Conservation (phyloP, 139 green algal species). For the Coccomyxa sp. region DNA sequence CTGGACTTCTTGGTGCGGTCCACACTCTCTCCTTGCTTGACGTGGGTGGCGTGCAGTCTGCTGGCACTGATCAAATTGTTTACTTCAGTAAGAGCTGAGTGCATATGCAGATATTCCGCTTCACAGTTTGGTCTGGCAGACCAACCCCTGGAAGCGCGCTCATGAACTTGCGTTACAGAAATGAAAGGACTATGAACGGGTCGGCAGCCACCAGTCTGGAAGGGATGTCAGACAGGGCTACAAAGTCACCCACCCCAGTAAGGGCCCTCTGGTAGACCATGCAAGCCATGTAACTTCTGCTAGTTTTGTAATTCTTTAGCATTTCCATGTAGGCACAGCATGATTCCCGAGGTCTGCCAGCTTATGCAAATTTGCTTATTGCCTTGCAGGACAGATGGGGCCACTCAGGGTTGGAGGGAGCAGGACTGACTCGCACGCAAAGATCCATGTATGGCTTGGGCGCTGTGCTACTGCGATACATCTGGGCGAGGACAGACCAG, state of each 20-base stretch:
- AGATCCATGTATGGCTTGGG: constrained; percentile 40
- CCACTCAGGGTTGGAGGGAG: constrained; percentile 60
- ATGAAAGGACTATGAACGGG: constrained; percentile 36
- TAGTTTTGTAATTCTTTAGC: too few relatives aligned
- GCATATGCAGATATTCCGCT: constrained; percentile 55
- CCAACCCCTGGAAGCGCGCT: constrained; percentile 76
- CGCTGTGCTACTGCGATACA: constrained; percentile 58
- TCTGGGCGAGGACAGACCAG: constrained; percentile 42
- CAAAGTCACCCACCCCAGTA: too few relatives aligned
- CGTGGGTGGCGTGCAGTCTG: not conserved
- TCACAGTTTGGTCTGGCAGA: constrained; percentile 53
- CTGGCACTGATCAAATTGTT: not conserved
- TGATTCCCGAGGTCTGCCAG: too few relatives aligned
- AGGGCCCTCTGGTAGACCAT: too few relatives aligned
- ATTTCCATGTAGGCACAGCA: too few relatives aligned
- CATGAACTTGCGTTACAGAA: constrained; percentile 84
- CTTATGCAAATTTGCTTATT: too few relatives aligned
- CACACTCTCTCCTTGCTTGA: not conserved
- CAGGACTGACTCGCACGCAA: constrained; percentile 49
- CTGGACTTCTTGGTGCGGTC: constrained; percentile 44
- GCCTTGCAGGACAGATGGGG: constrained; percentile 20
- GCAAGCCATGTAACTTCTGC: too few relatives aligned
- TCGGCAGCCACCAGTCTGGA: too few relatives aligned
- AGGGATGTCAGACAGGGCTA: too few relatives aligned
- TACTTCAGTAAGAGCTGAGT: not conserved